Percentiles rank a stretch among this genome's conserved stretches.
These are phyloP conservation scores for Leccinum obscurum DNA, from an alignment of 768 basidiomycete species.

Conservation along the genomic window DNA sequence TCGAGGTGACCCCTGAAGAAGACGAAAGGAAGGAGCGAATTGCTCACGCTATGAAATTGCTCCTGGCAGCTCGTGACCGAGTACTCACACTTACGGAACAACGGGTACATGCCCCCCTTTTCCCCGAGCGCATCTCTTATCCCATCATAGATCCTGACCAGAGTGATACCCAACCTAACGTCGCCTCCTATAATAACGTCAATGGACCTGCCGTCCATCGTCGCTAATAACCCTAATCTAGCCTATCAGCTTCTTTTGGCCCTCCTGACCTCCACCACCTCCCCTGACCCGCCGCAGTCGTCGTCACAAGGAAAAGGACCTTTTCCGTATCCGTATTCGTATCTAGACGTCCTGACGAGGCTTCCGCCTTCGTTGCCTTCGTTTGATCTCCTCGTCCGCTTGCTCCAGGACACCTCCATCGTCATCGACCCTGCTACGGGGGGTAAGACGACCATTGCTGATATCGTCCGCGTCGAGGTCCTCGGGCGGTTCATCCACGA, in stretches of 20 bases:
- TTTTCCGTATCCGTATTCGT: constrained; percentile 38
- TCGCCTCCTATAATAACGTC: constrained; percentile 60
- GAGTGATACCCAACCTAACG: constrained; percentile 45
- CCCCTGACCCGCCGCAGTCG: constrained; percentile 3
- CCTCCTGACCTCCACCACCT: constrained; percentile 45
- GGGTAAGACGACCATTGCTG: constrained; percentile 59
- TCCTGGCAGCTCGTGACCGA: constrained; percentile 68
- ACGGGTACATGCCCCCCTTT: constrained; percentile 43
- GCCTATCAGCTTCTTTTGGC: constrained; percentile 67
- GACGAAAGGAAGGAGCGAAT: constrained; percentile 59
- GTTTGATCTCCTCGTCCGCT: constrained; percentile 70
- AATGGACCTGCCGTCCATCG: constrained; percentile 64
- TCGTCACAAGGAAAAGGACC: constrained; percentile 27
- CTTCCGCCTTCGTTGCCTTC: constrained; percentile 73
- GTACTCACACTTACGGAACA: constrained; percentile 76
- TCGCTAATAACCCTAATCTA: constrained; percentile 66
- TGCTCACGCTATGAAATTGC: constrained; percentile 63
- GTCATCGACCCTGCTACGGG: constrained; percentile 41
- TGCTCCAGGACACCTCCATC: constrained; percentile 61
- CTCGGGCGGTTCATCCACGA: constrained; percentile 73
- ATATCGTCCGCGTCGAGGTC: constrained; percentile 61
- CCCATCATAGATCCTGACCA: constrained; percentile 47
- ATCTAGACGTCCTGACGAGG: constrained; percentile 61
- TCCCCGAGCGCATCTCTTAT: background rate
- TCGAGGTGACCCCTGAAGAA: constrained; percentile 43